Conservation (phyloP, 2,329 filamentous ascomycete genomes). For the Fragosphaeria purpurea region DNA sequence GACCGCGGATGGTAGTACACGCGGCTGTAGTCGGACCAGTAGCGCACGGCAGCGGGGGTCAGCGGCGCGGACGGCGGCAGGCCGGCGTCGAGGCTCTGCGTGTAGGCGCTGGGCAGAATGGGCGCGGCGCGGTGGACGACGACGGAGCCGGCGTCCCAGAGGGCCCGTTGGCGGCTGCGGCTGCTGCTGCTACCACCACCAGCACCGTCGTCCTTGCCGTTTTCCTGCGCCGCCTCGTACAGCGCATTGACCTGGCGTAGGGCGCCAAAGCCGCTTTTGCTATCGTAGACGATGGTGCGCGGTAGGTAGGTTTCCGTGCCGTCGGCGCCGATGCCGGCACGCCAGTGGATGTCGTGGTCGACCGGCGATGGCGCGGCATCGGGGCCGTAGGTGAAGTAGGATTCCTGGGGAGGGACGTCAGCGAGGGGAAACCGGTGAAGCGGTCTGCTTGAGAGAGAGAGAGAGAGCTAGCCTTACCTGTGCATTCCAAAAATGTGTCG, state of each 20-base stretch:
- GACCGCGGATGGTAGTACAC: constrained; percentile 89
- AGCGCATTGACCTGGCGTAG: constrained; percentile 79
- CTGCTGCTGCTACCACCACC: constrained; percentile 4
- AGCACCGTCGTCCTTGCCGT: constrained; percentile 11
- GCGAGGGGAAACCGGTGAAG: too few species aligned
- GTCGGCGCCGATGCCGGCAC: constrained; percentile 70
- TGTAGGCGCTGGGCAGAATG: constrained; percentile 66
- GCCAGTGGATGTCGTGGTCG: constrained; percentile 82
- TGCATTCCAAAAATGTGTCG: constrained; percentile 95
- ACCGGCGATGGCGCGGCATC: constrained; percentile 53
- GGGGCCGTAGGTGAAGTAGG: constrained; percentile 82
- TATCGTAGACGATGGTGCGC: constrained; percentile 83
- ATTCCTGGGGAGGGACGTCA: constrained; percentile 53
- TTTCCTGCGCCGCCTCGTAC: constrained; percentile 50
- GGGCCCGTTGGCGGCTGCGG: not conserved
- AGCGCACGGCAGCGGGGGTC: constrained; percentile 64
- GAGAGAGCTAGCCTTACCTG: constrained; percentile 46
- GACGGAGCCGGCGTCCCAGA: constrained; percentile 45
- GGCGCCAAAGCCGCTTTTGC: constrained; percentile 88
- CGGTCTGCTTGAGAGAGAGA: not conserved
- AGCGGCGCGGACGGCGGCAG: constrained; percentile 48
- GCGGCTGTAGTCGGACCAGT: constrained; percentile 93
- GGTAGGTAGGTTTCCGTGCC: constrained; percentile 88
- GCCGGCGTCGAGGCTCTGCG: constrained; percentile 67
- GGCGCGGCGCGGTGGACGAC: constrained; percentile 58